A percentile compares a stretch with the other conserved stretches of the same genome.
These are phyloP conservation scores for Polygonum maritimum DNA, from an alignment of 148 eudicot genomes.

Conservation along the genomic window DNA sequence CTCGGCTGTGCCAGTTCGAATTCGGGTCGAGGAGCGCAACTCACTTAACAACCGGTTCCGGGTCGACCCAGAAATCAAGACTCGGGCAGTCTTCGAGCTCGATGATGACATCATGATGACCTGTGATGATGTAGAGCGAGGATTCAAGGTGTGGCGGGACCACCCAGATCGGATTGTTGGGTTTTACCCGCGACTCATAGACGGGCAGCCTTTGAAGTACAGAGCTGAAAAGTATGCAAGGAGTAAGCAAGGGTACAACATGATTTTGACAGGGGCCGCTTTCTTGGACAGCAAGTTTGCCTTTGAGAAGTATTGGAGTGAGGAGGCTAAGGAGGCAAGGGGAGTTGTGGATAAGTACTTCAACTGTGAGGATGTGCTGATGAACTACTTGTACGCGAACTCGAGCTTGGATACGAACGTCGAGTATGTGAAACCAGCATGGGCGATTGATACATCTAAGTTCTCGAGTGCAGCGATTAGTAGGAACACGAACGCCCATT, in stretches of 20 bases:
- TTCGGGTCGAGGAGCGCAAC: slow-evolving; percentile 66
- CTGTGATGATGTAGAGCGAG: slow-evolving; percentile 82
- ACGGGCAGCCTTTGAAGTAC: slow-evolving; percentile 47
- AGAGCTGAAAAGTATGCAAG: slow-evolving; percentile 81
- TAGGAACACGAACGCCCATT: slow-evolving; percentile 64
- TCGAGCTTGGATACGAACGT: slow-evolving; percentile 49
- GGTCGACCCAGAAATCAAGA: slow-evolving; percentile 57
- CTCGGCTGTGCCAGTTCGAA: slow-evolving; percentile 79
- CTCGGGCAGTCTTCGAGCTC: slow-evolving; percentile 80
- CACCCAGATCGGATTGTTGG: slow-evolving; percentile 85
- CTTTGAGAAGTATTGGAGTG: slow-evolving; percentile 75
- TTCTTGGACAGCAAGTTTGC: slow-evolving; percentile 57
- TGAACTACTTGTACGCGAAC: slow-evolving; percentile 89
- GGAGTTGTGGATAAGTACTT: slow-evolving; percentile 54
- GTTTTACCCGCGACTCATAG: slow-evolving; percentile 67
- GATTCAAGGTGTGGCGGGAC: slow-evolving; percentile 84
- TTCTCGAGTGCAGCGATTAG: slow-evolving; percentile 76
- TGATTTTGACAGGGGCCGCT: slow-evolving; percentile 95
- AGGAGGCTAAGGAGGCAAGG: slow-evolving; percentile 56
- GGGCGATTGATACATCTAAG: slow-evolving; percentile 87
- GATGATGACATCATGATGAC: slow-evolving; percentile 97
- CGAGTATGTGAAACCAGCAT: slow-evolving; percentile 76
- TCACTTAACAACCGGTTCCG: slow-evolving; percentile 84
- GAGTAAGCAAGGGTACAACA: slow-evolving; percentile 60
- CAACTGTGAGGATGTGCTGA: slow-evolving; percentile 87